Evolutionary conservation across 345 rosid genomes (phyloP).

Genomic region (Trapa incisa): DNA sequence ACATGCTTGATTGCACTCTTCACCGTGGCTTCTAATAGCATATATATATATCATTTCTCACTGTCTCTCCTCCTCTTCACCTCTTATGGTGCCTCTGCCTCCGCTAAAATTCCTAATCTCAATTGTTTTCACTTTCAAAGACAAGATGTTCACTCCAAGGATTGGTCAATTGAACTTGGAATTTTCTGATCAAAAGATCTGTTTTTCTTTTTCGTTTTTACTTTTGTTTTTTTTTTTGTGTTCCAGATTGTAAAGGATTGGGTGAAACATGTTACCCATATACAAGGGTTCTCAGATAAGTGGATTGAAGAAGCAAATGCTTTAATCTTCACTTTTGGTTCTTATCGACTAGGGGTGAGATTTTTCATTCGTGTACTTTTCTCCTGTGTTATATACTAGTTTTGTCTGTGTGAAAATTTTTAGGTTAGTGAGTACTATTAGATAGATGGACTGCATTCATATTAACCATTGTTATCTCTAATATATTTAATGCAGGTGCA

Average conservation of each 20-base stretch:
- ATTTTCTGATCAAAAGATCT: neutral
- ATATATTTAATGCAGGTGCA: slow-evolving; percentile 41
- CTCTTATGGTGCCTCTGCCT: neutral
- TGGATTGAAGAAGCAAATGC: slow-evolving; percentile 95
- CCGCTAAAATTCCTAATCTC: neutral
- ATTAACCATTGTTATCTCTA: neutral
- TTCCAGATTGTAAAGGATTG: slow-evolving; percentile 63
- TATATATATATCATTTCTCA: no score
- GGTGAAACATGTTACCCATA: slow-evolving; percentile 64
- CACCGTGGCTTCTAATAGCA: neutral
- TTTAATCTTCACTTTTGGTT: slow-evolving; percentile 81
- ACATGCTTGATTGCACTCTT: neutral
- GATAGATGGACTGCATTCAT: neutral
- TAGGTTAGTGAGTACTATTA: neutral
- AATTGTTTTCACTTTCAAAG: neutral
- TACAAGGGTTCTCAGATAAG: slow-evolving; percentile 69
- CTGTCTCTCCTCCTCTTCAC: no score
- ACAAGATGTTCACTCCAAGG: neutral
- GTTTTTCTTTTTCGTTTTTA: neutral
- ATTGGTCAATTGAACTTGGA: neutral
- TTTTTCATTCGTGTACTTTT: neutral
- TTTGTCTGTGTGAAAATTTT: neutral
- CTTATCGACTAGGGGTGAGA: slow-evolving; percentile 84
- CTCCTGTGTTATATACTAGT: neutral
- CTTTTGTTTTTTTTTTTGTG: neutral